These are phyloP conservation scores for Conticribra weissflogii DNA, from an alignment of 108 stramenopile genomes.

Conservation along the genomic window DNA sequence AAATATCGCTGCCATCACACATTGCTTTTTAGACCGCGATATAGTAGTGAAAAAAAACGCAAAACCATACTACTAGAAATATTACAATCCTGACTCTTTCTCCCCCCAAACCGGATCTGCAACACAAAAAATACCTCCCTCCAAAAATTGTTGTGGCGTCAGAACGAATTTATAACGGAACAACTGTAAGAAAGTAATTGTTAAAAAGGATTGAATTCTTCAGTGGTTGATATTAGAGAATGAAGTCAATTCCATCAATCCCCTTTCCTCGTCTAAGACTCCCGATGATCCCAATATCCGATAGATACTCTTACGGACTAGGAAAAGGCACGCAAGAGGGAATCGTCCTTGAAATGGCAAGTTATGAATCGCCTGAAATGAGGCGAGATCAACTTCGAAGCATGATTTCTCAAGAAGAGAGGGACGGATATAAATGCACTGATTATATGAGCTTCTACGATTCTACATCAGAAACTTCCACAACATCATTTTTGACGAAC, in stretches of 20 bases:
- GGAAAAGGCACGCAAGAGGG: neutral
- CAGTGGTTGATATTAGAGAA: too few species aligned
- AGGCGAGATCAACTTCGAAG: slow-evolving; percentile 26
- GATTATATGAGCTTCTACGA: slow-evolving; percentile 39
- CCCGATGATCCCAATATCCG: neutral
- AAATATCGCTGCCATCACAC: too few species aligned
- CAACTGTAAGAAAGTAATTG: too few species aligned
- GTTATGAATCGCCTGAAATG: neutral
- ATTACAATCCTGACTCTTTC: too few species aligned
- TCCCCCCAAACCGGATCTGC: too few species aligned
- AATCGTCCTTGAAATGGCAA: slow-evolving; percentile 3
- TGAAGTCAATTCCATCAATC: neutral
- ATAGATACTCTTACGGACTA: neutral
- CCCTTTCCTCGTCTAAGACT: neutral
- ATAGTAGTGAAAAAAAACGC: too few species aligned
- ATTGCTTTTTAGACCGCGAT: too few species aligned
- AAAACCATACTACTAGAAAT: too few species aligned
- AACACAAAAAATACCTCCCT: too few species aligned
- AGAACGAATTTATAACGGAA: too few species aligned
- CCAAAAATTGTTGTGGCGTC: too few species aligned
- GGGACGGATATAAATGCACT: slow-evolving; percentile 32
- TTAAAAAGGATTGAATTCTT: too few species aligned
- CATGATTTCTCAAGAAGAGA: slow-evolving; percentile 41
- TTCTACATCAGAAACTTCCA: neutral
- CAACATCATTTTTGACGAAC: neutral